Evolutionary conservation across 176 grass and related monocot genomes (phyloP).

Genomic region (Paspalum vaginatum): DNA sequence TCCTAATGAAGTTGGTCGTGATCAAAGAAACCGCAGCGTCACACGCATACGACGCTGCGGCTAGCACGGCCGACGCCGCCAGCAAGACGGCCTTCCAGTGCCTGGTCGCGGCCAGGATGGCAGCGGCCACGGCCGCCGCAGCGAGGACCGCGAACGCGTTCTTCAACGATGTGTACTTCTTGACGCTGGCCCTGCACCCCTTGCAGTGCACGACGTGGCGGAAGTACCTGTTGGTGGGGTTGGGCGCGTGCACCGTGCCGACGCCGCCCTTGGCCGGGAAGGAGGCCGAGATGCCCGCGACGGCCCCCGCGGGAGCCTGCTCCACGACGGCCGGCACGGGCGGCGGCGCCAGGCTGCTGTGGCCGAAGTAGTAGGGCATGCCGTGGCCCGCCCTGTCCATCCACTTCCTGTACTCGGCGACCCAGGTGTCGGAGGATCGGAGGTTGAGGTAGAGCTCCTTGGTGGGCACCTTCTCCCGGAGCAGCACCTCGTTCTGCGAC

Average conservation of each 20-base stretch:
- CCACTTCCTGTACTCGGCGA: slow-evolving; percentile 92
- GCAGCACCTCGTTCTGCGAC: slow-evolving; percentile 91
- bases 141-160: slow-evolving; percentile 48
- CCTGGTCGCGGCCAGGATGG: slow-evolving; percentile 51
- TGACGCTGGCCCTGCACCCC: slow-evolving; percentile 56
- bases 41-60: slow-evolving; percentile 55
- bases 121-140: slow-evolving; percentile 39
- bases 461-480: slow-evolving; percentile 82
- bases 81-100: slow-evolving; percentile 55
- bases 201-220: slow-evolving; percentile 97
- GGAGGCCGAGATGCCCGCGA: slow-evolving; percentile 67
- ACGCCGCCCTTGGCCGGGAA: slow-evolving; percentile 84
- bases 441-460: slow-evolving; percentile 92
- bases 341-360: slow-evolving; percentile 59
- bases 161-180: slow-evolving; percentile 57
- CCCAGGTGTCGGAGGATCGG: slow-evolving; percentile 79
- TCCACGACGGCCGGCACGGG: slow-evolving; percentile 73
- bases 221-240: slow-evolving; percentile 82
- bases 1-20: slow-evolving; percentile 87
- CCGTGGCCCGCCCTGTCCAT: slow-evolving; percentile 87
- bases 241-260: slow-evolving; percentile 69
- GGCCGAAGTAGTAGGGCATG: slow-evolving; percentile 98
- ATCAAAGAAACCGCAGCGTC: slow-evolving; percentile 59
- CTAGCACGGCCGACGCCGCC: slow-evolving; percentile 51
- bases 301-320: slow-evolving; percentile 70